Conservation (phyloP, 129 eudicot genomes). For the Arctium lappa region DNA sequence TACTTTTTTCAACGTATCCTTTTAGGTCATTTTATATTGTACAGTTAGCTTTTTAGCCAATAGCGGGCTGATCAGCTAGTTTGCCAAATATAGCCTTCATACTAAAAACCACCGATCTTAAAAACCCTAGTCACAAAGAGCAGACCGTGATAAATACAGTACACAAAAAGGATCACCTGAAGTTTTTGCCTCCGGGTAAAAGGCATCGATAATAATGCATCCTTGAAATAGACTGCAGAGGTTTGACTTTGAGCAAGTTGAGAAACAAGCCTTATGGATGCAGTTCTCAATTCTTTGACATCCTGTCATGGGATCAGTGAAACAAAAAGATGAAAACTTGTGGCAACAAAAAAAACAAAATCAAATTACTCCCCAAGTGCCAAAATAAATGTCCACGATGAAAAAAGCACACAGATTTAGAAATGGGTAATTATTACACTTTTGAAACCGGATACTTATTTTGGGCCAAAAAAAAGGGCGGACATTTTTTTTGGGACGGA, state of each 20-base stretch:
- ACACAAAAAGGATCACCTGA: constrained; percentile 52
- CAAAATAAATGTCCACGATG: background rate
- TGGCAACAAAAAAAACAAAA: constrained; percentile 2
- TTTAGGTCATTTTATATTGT: background rate
- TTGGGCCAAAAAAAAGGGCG: background rate
- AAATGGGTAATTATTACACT: background rate
- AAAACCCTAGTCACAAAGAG: background rate
- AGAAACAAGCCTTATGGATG: constrained; percentile 68
- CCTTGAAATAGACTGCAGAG: constrained; percentile 68
- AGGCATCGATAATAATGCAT: constrained; percentile 78
- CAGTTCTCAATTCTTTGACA: constrained; percentile 53
- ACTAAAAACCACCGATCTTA: background rate
- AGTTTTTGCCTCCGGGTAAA: constrained; percentile 64
- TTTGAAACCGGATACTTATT: background rate
- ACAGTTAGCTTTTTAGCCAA: background rate
- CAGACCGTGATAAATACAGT: background rate
- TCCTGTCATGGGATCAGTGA: constrained; percentile 47
- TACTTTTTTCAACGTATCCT: background rate
- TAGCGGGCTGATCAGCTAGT: background rate
- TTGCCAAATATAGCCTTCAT: background rate
- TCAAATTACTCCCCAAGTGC: background rate
- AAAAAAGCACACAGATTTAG: background rate
- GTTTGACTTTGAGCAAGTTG: constrained; percentile 84
- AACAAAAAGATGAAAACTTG: background rate
- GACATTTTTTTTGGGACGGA: background rate